Conservation (phyloP, 1,139 yeast genomes). For the Diutina mesorugosa region DNA sequence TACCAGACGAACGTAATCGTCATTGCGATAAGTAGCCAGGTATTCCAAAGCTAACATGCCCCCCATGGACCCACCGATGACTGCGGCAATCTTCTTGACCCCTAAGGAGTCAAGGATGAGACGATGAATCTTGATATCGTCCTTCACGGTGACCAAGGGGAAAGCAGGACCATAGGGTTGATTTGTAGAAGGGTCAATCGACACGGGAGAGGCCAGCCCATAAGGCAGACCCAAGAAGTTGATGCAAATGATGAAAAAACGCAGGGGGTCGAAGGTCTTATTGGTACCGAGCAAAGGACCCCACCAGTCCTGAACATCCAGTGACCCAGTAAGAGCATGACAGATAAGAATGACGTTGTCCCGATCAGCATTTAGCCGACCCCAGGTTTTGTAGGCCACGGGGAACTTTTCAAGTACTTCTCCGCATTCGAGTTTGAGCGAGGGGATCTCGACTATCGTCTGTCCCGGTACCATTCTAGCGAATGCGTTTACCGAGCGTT, state of each 20-base stretch:
- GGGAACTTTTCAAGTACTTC: constrained; percentile 64
- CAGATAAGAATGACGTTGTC: constrained; percentile 79
- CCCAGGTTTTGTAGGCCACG: constrained; percentile 96
- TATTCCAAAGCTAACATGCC: constrained; percentile 96
- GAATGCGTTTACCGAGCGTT: constrained; percentile 45
- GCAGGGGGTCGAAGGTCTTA: constrained; percentile 81
- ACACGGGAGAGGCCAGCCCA: constrained; percentile 88
- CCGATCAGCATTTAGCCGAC: constrained; percentile 49
- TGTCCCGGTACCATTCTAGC: constrained; percentile 68
- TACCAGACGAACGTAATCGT: constrained; percentile 52
- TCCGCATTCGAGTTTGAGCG: constrained; percentile 60
- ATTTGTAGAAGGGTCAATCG: constrained; percentile 61
- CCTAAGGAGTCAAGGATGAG: constrained; percentile 64
- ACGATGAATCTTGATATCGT: constrained; percentile 75
- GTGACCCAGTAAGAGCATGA: constrained; percentile 91
- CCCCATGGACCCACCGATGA: constrained; percentile 97
- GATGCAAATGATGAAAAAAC: constrained; percentile 75
- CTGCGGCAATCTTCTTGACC: constrained; percentile 66
- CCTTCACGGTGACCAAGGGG: constrained; percentile 84
- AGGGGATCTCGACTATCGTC: constrained; percentile 70
- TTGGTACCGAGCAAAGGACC: constrained; percentile 85
- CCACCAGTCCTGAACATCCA: constrained; percentile 98
- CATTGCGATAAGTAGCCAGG: constrained; percentile 53
- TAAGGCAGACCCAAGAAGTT: constrained; percentile 93
- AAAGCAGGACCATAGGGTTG: constrained; percentile 85